Evolutionary conservation across 2,329 filamentous ascomycete species (phyloP), one percentile per base, ranked within the genome.

Genomic region (Cryphonectria nitschkei): DNA sequence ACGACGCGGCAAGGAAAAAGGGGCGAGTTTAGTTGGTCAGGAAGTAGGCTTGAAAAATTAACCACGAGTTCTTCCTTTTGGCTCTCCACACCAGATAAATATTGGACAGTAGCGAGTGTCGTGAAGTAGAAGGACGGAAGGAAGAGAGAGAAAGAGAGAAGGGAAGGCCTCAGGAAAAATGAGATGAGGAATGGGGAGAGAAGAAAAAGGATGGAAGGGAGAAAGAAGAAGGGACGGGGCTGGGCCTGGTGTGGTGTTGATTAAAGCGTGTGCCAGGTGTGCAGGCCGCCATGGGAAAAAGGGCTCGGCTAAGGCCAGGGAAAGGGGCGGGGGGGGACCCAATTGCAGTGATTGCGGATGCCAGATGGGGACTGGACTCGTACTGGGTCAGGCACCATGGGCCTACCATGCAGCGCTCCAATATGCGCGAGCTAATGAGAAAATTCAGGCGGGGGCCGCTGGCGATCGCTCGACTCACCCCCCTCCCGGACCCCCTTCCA

Each of bases 91-190:
- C 70, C 67, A 62, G 58, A 29, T 37, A 58, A 67, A 70, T 67
- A 68, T 66, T 70, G 63, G 70, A 70, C 62, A 68, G 61, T 70
- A 73, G 72, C 72, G 72, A 73, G 70, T 73, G 72, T 73, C 70
- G 70, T 70, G 72, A 73, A 69, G 61, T 64, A 61, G 72, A 69
- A 68, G 46, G 67, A 68, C 34, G 54, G 65, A 65, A 26, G 56
- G 34, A 63, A 67, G 50, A 62, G 61, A 68, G 39, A 39, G 65
- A 50, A 41, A 62, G 61, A 68, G 32, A 39, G 65, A 50, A 50
- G 41, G 41, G 68, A 72, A 65, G 26, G 43, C 63, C n/a, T 68
- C 39, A 65, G 65, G 43, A 67, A 54, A 52, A 68, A 22, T 26
- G 29, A 19, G 34, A 43, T 60, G 67, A 68, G 46, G 50, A 66